phyloP scores from a whole-genome alignment of 306 rosid genomes.

The Pyrus communis region DNA sequence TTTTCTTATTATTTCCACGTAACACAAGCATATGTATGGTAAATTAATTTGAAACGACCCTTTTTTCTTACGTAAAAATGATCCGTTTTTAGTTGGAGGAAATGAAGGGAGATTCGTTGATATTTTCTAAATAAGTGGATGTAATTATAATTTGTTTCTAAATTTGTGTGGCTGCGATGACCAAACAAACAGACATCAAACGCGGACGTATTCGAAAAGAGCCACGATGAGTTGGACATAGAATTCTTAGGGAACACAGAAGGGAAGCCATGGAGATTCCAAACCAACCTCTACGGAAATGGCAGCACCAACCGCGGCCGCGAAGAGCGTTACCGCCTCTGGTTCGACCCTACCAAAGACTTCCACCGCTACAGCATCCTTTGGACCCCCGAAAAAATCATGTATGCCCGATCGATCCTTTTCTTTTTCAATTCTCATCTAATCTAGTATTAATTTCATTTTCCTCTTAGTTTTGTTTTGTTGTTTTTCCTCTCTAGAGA shows the following conservation, averaged over 20 bases:
- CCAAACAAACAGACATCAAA: slow-evolving; percentile 59
- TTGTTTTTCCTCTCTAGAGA: not conserved
- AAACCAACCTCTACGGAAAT: slow-evolving; percentile 85
- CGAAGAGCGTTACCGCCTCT: slow-evolving; percentile 82
- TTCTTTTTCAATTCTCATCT: too few relatives aligned
- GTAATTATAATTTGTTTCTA: not conserved
- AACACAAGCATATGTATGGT: too few relatives aligned
- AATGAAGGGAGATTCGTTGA: not conserved
- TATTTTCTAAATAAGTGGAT: too few relatives aligned
- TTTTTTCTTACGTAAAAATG: not conserved
- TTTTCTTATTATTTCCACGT: not conserved
- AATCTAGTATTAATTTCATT: too few relatives aligned
- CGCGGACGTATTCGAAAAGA: slow-evolving; percentile 77
- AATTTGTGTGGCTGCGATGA: not conserved
- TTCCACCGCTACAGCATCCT: slow-evolving; percentile 86
- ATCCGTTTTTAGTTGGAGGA: not conserved
- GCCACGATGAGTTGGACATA: slow-evolving; percentile 87
- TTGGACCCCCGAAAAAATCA: slow-evolving; percentile 57
- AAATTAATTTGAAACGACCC: too few relatives aligned
- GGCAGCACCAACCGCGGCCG: slow-evolving; percentile 93
- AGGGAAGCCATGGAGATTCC: slow-evolving; percentile 93
- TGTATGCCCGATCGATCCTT: slow-evolving; percentile 38
- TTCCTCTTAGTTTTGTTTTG: not conserved
- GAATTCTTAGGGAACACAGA: slow-evolving; percentile 78
- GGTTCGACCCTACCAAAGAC: slow-evolving; percentile 81